Conservation (phyloP, 2,329 filamentous ascomycete species). For the Escovopsis sp. region DNA sequence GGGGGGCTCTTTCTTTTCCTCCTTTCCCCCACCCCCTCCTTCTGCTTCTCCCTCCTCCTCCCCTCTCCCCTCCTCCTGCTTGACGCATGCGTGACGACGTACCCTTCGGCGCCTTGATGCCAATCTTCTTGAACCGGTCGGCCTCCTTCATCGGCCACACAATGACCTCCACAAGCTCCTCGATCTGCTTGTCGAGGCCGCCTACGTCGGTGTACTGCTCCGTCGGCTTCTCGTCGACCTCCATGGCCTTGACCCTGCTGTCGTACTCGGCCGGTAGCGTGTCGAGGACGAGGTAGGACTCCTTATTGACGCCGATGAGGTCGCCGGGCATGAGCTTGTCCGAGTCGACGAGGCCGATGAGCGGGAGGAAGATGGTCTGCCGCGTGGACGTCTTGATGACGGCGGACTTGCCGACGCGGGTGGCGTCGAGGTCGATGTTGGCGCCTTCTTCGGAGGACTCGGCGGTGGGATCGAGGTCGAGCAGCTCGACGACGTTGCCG, state of each 20-base stretch:
- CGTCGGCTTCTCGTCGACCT: slow-evolving; percentile 98
- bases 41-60: no score
- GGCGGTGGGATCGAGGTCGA: slow-evolving; percentile 89
- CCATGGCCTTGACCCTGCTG: slow-evolving; percentile 98
- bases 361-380: slow-evolving; percentile 94
- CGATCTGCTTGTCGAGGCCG: slow-evolving; percentile 96
- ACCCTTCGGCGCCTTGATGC: slow-evolving; percentile 99
- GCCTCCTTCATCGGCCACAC: slow-evolving; percentile 99
- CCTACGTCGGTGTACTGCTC: slow-evolving; percentile 98
- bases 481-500: slow-evolving; percentile 91
- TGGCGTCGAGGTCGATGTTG: slow-evolving; percentile 96
- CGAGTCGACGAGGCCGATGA: slow-evolving; percentile 93
- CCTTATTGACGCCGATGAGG: slow-evolving; percentile 96
- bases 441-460: slow-evolving; percentile 96
- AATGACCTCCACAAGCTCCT: slow-evolving; percentile 94
- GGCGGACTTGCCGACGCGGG: slow-evolving; percentile 89
- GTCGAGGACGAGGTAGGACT: slow-evolving; percentile 93
- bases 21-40: no score
- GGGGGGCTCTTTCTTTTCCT: slow-evolving; percentile 17
- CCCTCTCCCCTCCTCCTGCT: no score
- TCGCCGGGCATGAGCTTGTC: slow-evolving; percentile 90
- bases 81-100: no score
- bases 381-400: slow-evolving; percentile 98
- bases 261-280: slow-evolving; percentile 96
- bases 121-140: slow-evolving; percentile 98